Conservation (phyloP, 441 rosid genomes). For the Aquilaria agallochum region DNA sequence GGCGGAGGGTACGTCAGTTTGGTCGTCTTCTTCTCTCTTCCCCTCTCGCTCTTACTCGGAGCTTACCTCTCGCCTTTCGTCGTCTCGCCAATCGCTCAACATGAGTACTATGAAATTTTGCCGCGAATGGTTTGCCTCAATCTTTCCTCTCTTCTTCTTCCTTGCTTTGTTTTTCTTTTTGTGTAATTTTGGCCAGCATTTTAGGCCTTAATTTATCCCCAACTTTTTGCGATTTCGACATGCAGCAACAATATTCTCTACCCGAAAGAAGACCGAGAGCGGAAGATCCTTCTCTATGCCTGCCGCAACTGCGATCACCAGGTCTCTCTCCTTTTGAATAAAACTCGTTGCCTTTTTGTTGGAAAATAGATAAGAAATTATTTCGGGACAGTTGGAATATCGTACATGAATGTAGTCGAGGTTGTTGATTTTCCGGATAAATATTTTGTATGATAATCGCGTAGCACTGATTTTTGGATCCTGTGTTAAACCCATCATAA, state of each 20-base stretch:
- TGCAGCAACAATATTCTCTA: conserved; percentile 78
- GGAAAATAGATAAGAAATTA: background rate
- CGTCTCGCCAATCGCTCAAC: conserved; percentile 15
- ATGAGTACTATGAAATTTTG: conserved; percentile 95
- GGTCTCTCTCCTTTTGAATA: conserved; percentile 24
- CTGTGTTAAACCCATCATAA: conserved; percentile 4
- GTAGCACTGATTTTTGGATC: background rate
- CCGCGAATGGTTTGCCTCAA: conserved; percentile 57
- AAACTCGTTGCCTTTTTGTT: background rate
- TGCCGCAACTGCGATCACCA: conserved; percentile 96
- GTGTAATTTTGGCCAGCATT: background rate
- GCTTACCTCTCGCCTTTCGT: too few species aligned
- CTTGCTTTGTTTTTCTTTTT: background rate
- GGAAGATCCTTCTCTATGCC: conserved; percentile 70
- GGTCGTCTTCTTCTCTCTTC: background rate
- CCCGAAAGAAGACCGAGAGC: conserved; percentile 73
- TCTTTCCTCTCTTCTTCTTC: background rate
- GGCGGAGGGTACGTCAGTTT: background rate
- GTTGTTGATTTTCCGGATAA: background rate
- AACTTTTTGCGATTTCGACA: conserved; percentile 11
- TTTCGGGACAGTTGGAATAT: background rate
- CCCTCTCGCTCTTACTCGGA: background rate
- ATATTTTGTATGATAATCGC: background rate
- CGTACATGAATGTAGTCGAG: background rate
- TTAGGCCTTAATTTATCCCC: background rate